Base-by-base conservation (phyloP, 306 rosid species). In the Comarum palustre region DNA sequence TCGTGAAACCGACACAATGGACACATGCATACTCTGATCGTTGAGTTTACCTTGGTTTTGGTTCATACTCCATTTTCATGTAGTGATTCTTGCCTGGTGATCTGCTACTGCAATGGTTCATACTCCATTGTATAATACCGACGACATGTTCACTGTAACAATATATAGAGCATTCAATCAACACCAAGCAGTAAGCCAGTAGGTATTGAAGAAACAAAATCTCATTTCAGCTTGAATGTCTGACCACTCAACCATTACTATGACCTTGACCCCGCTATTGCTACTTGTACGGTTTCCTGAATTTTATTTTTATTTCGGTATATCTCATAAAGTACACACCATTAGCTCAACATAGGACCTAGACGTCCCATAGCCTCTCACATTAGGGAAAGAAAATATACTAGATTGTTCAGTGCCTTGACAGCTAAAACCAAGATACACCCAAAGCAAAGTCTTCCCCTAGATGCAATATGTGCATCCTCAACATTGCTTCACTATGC, bases 401-500 rank as follows among this genome's bases (percentile, higher is more conserved):
- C 75, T 41, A 41, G 43, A 62, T 60, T 41, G 68, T 54, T 24
- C 75, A 79, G 69, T 36, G 52, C 73, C 57, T 80, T 61, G 72
- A 69, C 58, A 71, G 81, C 73, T 27, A 80, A 74, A 86, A 54
- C 60, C 75, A 22, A 41, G 8, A 69, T 27, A 66, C 5, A 19
- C 46, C 17, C 64, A 77, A 69, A 74, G 45, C 73, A 79, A 75
- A 70, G 51, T 58, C 42, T 32, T 14, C 42, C 52, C n/a, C 67
- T 57, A 58, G 42, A 66, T 45, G 29, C 66, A 39, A 80, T 66
- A n/a, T 61, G 39, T 65, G 73, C 77, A 69, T 42, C 45, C 36
- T 41, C 68, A 71, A 34, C 43, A 64, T 87, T 74, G 84, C 46
- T 93, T 93, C 52, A 93, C 98, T 6, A 86, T 1, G 76, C 98